A percentile compares a stretch with the other conserved stretches of the same genome.
phyloP scores from a whole-genome alignment of 345 rosid genomes.

The Heritiera fomes region DNA sequence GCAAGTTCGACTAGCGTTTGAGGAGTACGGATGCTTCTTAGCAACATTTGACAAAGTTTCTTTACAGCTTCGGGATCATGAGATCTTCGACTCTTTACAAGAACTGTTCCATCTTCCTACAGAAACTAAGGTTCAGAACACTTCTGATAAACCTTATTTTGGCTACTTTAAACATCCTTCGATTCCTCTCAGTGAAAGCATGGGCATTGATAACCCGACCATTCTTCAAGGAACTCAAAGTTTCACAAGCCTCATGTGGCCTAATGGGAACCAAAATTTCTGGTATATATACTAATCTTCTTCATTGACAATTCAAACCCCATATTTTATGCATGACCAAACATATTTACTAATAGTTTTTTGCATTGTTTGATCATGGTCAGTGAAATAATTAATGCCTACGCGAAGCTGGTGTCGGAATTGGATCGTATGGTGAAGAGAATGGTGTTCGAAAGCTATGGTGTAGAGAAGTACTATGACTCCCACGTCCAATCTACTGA shows the following conservation, averaged over 20 bases:
- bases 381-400: slow-evolving; percentile 17
- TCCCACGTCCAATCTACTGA: slow-evolving; percentile 34
- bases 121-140: slow-evolving; percentile 41
- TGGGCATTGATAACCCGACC: slow-evolving; percentile 47
- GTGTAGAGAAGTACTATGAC: slow-evolving; percentile 38
- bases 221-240: slow-evolving; percentile 28
- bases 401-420: slow-evolving; percentile 37
- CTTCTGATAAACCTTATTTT: slow-evolving; percentile 41
- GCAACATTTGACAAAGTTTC: slow-evolving; percentile 38
- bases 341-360: background rate
- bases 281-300: slow-evolving; percentile 32
- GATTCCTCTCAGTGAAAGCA: slow-evolving; percentile 48
- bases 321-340: background rate
- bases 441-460: slow-evolving; percentile 60
- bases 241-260: slow-evolving; percentile 53
- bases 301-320: no score
- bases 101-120: slow-evolving; percentile 50
- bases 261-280: slow-evolving; percentile 45
- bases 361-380: background rate
- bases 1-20: slow-evolving; percentile 45
- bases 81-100: slow-evolving; percentile 30
- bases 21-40: slow-evolving; percentile 56
- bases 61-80: slow-evolving; percentile 24
- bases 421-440: slow-evolving; percentile 41
- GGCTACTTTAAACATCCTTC: slow-evolving; percentile 43